Base-by-base conservation (phyloP, 352 stramenopile species). In the Phytophthora crassamura region DNA sequence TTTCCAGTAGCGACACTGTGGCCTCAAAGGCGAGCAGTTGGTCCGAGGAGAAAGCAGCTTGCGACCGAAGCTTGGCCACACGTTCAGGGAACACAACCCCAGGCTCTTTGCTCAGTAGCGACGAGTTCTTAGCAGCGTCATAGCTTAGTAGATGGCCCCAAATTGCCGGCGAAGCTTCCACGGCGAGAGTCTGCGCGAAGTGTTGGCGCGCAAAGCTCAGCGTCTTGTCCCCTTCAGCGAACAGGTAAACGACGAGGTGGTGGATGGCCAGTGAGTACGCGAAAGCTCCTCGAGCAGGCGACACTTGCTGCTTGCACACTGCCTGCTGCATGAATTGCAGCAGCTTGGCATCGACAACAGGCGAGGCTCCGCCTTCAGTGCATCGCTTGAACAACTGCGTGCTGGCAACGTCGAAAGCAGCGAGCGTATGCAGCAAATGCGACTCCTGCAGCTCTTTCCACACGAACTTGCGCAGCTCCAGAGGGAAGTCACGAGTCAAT, bases 361-460 rank as follows among this genome's bases (percentile, higher is more conserved):
- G 33, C 11, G 53, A 38, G 14, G 60, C 61, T 0, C 59, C 67
- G 15, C 55, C 59, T 15, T 40, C 55, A 0, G 64, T 80, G 50
- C 78, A 89, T n/a, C 78, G 50, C 8, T 49, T 50, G 22, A 86
- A 72, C n/a, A 78, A 69, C 33, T 70, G 49, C 15, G 25, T 11
- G 7, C 49, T 68, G 2, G 33, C 50, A 3, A 59, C 62, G 38
- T 80, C 53, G 34, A 92, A 85, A 8, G 75, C 64, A 18, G 69
- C 58, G 8, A 91, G 77, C 8, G 67, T 67, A 51, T 89, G 77
- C 22, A 93, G 57, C 56, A 89, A 42, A 32, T 75, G 79, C 11
- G 70, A 78, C 15, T 71, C 78, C 9, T 78, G 57, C 1, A 93
- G 66, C 62, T 93, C 84, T 55, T 88, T 89, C 85, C 85, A 93